Base-by-base conservation (phyloP, 148 eudicot species). In the Polygonum maritimum region DNA sequence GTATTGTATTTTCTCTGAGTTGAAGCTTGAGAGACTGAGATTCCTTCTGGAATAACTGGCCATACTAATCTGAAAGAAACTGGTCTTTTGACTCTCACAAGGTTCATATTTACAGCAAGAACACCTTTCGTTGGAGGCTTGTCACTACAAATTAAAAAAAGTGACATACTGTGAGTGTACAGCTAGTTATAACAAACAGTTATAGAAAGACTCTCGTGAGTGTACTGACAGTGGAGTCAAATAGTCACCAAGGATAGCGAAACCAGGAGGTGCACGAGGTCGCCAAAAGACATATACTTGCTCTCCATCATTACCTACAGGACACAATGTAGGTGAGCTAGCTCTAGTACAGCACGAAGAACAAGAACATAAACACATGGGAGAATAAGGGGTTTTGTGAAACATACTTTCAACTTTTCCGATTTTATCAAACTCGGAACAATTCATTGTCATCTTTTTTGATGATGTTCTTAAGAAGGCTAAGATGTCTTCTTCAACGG, bases 121-220 rank as follows among this genome's bases (percentile, higher is more conserved):
- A 95, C 97, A 54, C 91, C 88, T 83, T 92, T 92, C 48, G 98
- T 85, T 47, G 99, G 99, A 78, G 99, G 97, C 88, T 95, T 95
- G 84, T 95, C 91, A 11, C 99, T 95, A 84, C 63, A 48, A 72
- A 71, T 19, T 5, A 44, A 35, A 80, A 74, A 51, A 38, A 62
- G 73, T 67, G 54, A 54, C 14, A 10, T 54, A 51, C 69, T 77
- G 63, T 11, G 21, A 18, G 9, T 48, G 31, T 15, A 60, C 15
- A 21, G 15, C 6, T 67, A 26, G n/a, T 16, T 67, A 67, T 5
- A 15, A 65, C 45, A 36, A 13, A 67, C 44, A 67, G 6, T 36
- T 38, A 13, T 67, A 36, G 44, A 35, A 18, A 67, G n/a, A 67
- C 36, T 67, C 16, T 15, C 38, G 62, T 77, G 65, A 65, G 38